phyloP scores from a whole-genome alignment of 1,284 basidiomycete genomes.

The Ceratobasidium sp. region DNA sequence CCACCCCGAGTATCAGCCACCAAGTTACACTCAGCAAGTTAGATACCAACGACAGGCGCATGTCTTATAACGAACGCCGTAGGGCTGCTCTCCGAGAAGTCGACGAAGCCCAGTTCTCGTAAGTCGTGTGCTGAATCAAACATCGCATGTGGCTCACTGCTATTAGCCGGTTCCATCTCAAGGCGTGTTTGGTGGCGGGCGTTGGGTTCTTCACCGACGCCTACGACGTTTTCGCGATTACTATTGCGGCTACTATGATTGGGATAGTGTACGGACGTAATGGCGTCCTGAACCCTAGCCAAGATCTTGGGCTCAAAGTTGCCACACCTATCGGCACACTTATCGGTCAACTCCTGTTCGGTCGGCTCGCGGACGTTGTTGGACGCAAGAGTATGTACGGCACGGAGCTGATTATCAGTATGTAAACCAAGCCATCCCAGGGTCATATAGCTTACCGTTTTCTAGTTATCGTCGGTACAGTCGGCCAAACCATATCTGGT shows the following conservation, averaged over 20 bases:
- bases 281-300: conserved; percentile 59
- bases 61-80: conserved; percentile 54
- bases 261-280: conserved; percentile 63
- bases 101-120: conserved; percentile 77
- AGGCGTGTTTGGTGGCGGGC: conserved; percentile 71
- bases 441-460: not conserved
- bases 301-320: conserved; percentile 75
- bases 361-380: conserved; percentile 45
- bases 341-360: conserved; percentile 40
- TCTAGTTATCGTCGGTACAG: conserved; percentile 54
- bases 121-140: conserved; percentile 29
- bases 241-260: conserved; percentile 76
- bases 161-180: conserved; percentile 61
- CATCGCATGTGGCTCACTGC: not conserved
- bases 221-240: conserved; percentile 56
- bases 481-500: conserved; percentile 59
- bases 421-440: not conserved
- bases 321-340: conserved; percentile 60
- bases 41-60: no score
- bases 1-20: no score
- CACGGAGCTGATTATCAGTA: conserved; percentile 55
- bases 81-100: conserved; percentile 75
- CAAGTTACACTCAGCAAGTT: no score
- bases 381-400: conserved; percentile 50
- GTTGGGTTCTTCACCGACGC: conserved; percentile 79